Evolutionary conservation across 768 basidiomycete species (phyloP), one percentile per base, ranked within the genome.

Genomic region (Psilocybe cubensis): DNA sequence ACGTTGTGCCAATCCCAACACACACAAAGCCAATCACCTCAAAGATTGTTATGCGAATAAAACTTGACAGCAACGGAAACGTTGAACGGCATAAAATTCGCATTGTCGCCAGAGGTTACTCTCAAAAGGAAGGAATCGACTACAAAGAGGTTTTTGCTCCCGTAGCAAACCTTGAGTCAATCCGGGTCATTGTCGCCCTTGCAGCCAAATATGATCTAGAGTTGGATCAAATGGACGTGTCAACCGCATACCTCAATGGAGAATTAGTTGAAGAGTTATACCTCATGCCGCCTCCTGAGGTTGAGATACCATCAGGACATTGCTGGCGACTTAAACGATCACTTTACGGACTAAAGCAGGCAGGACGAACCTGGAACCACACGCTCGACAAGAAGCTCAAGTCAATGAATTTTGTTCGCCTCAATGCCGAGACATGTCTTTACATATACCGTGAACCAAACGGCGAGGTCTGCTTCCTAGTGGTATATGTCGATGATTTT

Each of bases 161-260:
- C 2, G 63, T 64, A 2, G 56, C 61, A n/a, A 60, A 58, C 23
- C 51, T 60, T 2, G 59, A 57, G 40, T 62, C 61, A 9, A 58
- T 66, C 23, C 53, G 61, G 1, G 54, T 62, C 10, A 59, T 66
- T 14, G 23, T 62, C 18, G 58, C 63, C 1, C 50, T 64, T 9
- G 61, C 65, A 3, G 56, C 61, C 8, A 56, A 59, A 28, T 54
- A 58, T 42, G 41, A 61, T 27, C 63, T 63, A 40, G 56, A 62
- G n/a, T 52, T 66, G 7, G 54, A 66, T n/a, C 61, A 62, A n/a
- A 55, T 67, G 59, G 66, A 67, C 42, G 59, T 63, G 10, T 47
- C 51, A 12, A 61, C 61, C 3, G 66, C 63, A n/a, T 67, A 62
- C 43, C 53, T 65, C 14, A 65, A 65, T 42, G 60, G 62, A 3